Evolutionary conservation across 805 yeast genomes (phyloP).

Genomic region (Scheffersomyces amazonensis): DNA sequence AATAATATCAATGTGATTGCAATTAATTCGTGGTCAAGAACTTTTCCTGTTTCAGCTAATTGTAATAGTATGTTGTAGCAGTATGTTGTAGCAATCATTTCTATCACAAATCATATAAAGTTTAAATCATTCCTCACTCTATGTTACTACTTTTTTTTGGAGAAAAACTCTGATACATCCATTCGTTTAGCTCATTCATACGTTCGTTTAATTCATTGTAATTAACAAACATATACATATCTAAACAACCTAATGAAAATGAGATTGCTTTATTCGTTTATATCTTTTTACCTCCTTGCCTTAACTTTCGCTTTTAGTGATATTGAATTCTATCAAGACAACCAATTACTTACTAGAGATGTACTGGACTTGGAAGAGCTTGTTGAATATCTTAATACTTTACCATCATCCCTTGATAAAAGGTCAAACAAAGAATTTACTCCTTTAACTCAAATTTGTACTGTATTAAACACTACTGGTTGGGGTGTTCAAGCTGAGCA

Average conservation of each 20-base stretch:
- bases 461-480: conserved; percentile 10
- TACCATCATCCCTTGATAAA: not conserved
- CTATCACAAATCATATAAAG: no score
- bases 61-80: no score
- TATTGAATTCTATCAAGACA: not conserved
- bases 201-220: not conserved
- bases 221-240: not conserved
- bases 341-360: not conserved
- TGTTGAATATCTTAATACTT: not conserved
- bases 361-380: not conserved
- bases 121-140: no score
- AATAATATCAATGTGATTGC: no score
- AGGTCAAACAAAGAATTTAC: conserved; percentile 2
- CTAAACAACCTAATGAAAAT: conserved; percentile 1
- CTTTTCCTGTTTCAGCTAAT: no score
- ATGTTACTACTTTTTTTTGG: no score
- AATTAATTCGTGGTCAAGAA: no score
- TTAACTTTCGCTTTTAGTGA: conserved; percentile 6
- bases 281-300: conserved; percentile 7
- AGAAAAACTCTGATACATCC: not conserved
- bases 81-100: no score
- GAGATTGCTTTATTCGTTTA: conserved; percentile 5
- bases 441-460: conserved; percentile 8
- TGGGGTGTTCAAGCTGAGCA: conserved; percentile 8
- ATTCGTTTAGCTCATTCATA: not conserved